These are phyloP conservation scores for Seiridium unicorne DNA, from an alignment of 2,329 filamentous ascomycete genomes.

Conservation along the genomic window DNA sequence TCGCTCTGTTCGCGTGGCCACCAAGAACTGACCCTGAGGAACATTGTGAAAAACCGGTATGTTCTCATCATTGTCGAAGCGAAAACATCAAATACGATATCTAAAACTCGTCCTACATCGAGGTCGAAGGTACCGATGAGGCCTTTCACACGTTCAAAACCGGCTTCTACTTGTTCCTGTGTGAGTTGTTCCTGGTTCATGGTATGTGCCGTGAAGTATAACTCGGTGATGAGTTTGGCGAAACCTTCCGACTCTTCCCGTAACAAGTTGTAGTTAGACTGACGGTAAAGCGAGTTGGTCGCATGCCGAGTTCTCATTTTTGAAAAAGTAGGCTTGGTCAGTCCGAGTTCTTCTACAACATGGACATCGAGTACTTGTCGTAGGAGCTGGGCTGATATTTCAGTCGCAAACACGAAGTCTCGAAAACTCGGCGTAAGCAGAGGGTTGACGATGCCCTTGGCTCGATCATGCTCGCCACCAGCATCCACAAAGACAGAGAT, in stretches of 20 bases:
- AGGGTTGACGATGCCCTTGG: slow-evolving; percentile 1
- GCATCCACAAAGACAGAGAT: slow-evolving; percentile 76
- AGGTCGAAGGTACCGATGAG: slow-evolving; percentile 96
- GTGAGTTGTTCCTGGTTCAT: slow-evolving; percentile 67
- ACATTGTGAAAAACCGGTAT: slow-evolving; percentile 90
- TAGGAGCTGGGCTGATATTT: slow-evolving; percentile 69
- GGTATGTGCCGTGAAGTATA: slow-evolving; percentile 75
- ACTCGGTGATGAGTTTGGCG: slow-evolving; percentile 91
- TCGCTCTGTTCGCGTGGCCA: slow-evolving; percentile 72
- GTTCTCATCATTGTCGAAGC: slow-evolving; percentile 92
- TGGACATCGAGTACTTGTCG: slow-evolving; percentile 80
- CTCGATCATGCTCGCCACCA: slow-evolving; percentile 43
- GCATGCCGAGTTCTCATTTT: slow-evolving; percentile 84
- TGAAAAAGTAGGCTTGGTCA: slow-evolving; percentile 83
- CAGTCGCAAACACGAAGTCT: slow-evolving; percentile 69
- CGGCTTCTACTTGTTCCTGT: slow-evolving; percentile 74
- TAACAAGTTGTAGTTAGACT: slow-evolving; percentile 94
- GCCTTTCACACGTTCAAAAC: slow-evolving; percentile 89
- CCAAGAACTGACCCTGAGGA: slow-evolving; percentile 90
- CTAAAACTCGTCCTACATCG: slow-evolving; percentile 90
- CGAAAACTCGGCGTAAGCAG: slow-evolving; percentile 52
- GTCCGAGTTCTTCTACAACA: slow-evolving; percentile 70
- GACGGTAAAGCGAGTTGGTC: slow-evolving; percentile 89
- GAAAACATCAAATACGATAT: slow-evolving; percentile 93
- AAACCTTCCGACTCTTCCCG: slow-evolving; percentile 97